These are phyloP conservation scores for Ceratobasidium sp. DNA, from an alignment of 1,284 basidiomycete genomes.

Conservation along the genomic window DNA sequence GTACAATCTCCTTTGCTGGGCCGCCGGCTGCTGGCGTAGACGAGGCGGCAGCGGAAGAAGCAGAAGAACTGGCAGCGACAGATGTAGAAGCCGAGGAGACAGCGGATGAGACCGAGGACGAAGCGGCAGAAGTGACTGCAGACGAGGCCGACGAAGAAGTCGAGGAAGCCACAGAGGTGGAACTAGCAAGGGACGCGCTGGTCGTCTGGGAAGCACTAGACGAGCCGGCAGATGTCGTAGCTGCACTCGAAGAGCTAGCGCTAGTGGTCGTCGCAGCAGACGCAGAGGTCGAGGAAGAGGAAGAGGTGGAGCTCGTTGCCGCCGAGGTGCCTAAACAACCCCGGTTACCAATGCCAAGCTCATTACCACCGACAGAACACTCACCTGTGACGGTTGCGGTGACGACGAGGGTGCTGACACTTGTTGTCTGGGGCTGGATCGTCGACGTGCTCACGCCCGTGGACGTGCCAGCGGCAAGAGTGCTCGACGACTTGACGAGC, in stretches of 20 bases:
- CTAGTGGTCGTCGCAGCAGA: not conserved
- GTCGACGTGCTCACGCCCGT: conserved; percentile 30
- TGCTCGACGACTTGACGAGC: conserved; percentile 30
- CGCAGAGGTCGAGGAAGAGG: not conserved
- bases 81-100: conserved; percentile 23
- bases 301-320: conserved; percentile 45
- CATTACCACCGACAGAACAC: not conserved
- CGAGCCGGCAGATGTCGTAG: not conserved
- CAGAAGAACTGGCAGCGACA: conserved; percentile 37
- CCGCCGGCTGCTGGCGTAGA: conserved; percentile 12
- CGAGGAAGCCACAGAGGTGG: conserved; percentile 40
- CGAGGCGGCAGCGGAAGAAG: conserved; percentile 43
- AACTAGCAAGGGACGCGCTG: conserved; percentile 14
- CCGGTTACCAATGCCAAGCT: not conserved
- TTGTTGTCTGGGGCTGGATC: conserved; percentile 1
- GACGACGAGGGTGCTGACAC: conserved; percentile 29
- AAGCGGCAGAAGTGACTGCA: conserved; percentile 36
- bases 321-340: conserved; percentile 4
- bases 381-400: conserved; percentile 32
- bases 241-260: not conserved
- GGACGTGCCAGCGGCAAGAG: conserved; percentile 1
- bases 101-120: conserved; percentile 36
- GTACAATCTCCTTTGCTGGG: conserved; percentile 28
- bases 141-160: conserved; percentile 36
- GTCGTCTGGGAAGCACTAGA: conserved; percentile 30